Evolutionary conservation across 345 rosid genomes (phyloP).

Genomic region (Citrus medica): DNA sequence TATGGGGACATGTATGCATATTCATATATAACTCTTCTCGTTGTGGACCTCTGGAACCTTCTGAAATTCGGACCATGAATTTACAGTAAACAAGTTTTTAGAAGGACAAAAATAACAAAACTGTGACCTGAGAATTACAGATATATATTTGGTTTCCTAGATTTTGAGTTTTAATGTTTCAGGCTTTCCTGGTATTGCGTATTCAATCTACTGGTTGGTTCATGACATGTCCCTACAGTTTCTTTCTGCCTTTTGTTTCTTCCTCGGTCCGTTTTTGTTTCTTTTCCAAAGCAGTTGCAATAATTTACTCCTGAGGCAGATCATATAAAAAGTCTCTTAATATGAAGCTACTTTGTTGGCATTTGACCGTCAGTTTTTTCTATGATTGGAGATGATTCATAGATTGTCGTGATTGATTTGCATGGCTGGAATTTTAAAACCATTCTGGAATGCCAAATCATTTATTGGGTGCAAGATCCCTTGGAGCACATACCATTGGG

Average conservation of each 20-base stretch:
- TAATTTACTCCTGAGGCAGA: not conserved
- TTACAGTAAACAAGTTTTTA: not conserved
- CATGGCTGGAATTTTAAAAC: not conserved
- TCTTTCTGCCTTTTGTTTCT: not conserved
- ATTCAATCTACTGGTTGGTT: not conserved
- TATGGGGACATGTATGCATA: too few relatives aligned
- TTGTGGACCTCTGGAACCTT: too few relatives aligned
- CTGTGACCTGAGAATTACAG: too few relatives aligned
- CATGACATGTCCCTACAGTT: not conserved
- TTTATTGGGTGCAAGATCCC: not conserved
- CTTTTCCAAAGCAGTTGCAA: not conserved
- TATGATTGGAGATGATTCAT: not conserved
- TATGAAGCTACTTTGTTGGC: not conserved
- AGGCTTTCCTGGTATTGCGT: not conserved
- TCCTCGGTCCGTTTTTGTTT: not conserved
- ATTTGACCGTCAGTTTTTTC: not conserved
- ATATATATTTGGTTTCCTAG: not conserved
- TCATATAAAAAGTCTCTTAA: not conserved
- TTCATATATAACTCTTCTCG: too few relatives aligned
- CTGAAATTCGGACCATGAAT: not conserved
- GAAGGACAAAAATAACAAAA: not conserved
- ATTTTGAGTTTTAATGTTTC: not conserved
- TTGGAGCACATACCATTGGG: not conserved
- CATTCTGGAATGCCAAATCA: not conserved
- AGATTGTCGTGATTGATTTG: not conserved